phyloP scores from a whole-genome alignment of 495 filamentous ascomycete genomes.

The Aspergillus bridgeri region DNA sequence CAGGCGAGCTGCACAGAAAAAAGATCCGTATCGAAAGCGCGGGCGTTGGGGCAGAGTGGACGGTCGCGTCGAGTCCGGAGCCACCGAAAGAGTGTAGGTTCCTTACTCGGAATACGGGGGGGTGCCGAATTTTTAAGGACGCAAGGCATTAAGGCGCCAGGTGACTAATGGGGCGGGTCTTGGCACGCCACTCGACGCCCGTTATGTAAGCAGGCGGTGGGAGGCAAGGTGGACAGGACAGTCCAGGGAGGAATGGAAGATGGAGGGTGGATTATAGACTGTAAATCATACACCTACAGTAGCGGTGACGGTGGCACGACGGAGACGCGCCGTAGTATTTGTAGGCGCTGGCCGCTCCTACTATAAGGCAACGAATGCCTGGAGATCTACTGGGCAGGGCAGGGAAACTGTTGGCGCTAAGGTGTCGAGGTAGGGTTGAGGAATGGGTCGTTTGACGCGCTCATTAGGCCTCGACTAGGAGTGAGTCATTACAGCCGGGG shows the following conservation, averaged over 20 bases:
- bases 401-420: neutral
- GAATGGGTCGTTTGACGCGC: neutral
- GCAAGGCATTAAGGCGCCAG: constrained; percentile 25
- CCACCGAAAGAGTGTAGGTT: constrained; percentile 14
- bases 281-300: neutral
- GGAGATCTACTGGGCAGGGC: neutral
- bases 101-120: constrained; percentile 14
- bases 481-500: constrained; percentile 11
- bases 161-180: constrained; percentile 19
- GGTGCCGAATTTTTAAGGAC: constrained; percentile 37
- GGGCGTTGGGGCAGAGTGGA: constrained; percentile 15
- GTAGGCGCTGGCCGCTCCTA: constrained; percentile 6
- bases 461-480: constrained; percentile 13
- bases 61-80: constrained; percentile 6
- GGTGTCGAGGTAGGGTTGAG: neutral
- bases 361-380: constrained; percentile 1
- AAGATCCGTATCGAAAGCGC: neutral
- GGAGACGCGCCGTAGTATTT: constrained; percentile 10
- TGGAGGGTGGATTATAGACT: neutral
- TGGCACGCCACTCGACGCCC: constrained; percentile 20
- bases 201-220: neutral
- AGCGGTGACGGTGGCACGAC: constrained; percentile 7
- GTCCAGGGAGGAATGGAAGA: too few relatives aligned
- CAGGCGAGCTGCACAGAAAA: neutral
- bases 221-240: constrained; percentile 2